A percentile compares a stretch with the other conserved stretches of the same genome.
These are phyloP conservation scores for Mrakia blollopis DNA, from an alignment of 768 basidiomycete genomes.

Conservation along the genomic window DNA sequence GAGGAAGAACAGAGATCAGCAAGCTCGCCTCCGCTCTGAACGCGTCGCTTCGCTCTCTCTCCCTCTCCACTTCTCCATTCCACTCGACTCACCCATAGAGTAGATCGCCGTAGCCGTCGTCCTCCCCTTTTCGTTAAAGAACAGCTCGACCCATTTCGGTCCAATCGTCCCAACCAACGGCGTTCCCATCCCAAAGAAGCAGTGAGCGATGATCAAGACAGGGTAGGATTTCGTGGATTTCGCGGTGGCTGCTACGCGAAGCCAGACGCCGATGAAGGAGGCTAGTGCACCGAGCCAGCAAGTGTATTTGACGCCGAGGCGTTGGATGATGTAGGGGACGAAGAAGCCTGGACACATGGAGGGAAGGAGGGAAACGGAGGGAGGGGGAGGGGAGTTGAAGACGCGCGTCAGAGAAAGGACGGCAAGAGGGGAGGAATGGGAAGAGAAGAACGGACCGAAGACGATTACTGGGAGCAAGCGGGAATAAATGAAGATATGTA, in stretches of 20 bases:
- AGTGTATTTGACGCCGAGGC: neutral
- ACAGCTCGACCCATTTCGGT: neutral
- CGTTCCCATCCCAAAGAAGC: conserved; percentile 2
- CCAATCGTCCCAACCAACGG: neutral
- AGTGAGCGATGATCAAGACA: neutral
- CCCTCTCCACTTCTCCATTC: too few relatives aligned
- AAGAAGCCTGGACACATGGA: neutral
- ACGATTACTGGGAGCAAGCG: neutral
- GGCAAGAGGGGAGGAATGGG: neutral
- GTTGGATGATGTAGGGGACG: conserved; percentile 7
- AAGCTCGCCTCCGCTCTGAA: neutral
- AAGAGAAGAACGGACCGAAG: neutral
- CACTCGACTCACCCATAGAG: neutral
- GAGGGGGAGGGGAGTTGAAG: neutral
- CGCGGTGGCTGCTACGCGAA: neutral
- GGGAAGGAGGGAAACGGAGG: too few relatives aligned
- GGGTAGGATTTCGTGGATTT: neutral
- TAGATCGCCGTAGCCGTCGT: conserved; percentile 9
- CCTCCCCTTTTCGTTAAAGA: conserved; percentile 3
- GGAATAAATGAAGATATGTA: neutral
- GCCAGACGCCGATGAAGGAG: neutral
- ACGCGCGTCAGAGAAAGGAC: too few relatives aligned
- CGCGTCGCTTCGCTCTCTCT: too few relatives aligned
- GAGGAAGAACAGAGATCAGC: neutral
- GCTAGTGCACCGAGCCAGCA: neutral